A percentile compares a stretch with the other conserved stretches of the same genome.
Conservation (phyloP, 495 filamentous ascomycete genomes). For the Talaromyces thailandensis region DNA sequence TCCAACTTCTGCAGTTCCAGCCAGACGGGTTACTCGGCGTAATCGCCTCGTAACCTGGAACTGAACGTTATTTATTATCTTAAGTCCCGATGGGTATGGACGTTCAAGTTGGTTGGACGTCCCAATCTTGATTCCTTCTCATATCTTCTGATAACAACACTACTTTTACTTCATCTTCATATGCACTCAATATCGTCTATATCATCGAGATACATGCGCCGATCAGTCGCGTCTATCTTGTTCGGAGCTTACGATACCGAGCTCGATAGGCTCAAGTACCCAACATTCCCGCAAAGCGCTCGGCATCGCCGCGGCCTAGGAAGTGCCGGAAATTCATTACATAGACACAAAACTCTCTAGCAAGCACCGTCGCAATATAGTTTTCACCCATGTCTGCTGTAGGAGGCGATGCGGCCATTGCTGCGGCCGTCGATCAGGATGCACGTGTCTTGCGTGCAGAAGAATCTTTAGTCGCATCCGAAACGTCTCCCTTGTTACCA, state of each 20-base stretch:
- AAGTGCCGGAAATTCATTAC: background rate
- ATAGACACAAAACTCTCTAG: background rate
- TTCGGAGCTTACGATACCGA: background rate
- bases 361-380: background rate
- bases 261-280: background rate
- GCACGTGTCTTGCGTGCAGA: slow-evolving; percentile 19
- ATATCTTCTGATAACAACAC: background rate
- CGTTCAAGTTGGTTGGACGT: background rate
- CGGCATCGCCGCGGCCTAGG: background rate
- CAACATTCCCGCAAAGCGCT: background rate
- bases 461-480: slow-evolving; percentile 9
- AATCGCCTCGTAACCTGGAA: background rate
- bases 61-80: background rate
- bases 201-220: background rate
- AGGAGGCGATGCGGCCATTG: slow-evolving; percentile 18
- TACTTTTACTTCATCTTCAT: background rate
- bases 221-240: background rate
- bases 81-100: background rate
- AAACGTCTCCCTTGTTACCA: slow-evolving; percentile 30
- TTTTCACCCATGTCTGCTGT: slow-evolving; percentile 6
- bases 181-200: background rate
- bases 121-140: background rate
- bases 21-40: background rate
- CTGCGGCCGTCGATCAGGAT: slow-evolving; percentile 27
- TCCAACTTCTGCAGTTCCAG: background rate